Percentiles rank a stretch among this genome's conserved stretches.
Evolutionary conservation across 169 alveolate genomes (phyloP).

Genomic region (Theileria parva): DNA sequence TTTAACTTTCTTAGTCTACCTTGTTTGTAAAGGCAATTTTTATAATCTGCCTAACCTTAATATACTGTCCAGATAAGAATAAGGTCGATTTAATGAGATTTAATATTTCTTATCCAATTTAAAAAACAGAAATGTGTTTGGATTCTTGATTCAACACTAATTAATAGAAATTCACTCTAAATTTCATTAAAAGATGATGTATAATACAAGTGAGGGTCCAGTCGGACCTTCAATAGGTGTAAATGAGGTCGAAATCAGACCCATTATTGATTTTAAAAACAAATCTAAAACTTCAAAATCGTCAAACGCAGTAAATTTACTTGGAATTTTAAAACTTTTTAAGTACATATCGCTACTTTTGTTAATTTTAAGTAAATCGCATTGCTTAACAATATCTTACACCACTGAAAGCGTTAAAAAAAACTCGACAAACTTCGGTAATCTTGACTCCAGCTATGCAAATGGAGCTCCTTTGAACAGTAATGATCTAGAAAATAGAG

Average conservation of each 20-base stretch:
- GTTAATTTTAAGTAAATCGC: not conserved
- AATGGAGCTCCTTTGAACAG: not conserved
- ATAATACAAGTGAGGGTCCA: not conserved
- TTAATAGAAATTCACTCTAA: not conserved
- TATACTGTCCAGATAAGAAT: not conserved
- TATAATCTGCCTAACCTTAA: not conserved
- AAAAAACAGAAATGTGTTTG: not conserved
- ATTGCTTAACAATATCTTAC: not conserved
- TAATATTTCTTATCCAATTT: not conserved
- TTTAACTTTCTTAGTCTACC: not conserved
- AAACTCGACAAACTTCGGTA: not conserved
- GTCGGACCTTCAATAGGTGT: not conserved
- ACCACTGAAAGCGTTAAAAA: slow-evolving; percentile 1
- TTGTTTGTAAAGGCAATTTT: not conserved
- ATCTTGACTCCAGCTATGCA: not conserved
- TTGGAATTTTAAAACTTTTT: not conserved
- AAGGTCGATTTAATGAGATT: not conserved
- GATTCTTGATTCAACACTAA: not conserved
- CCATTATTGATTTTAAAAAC: not conserved
- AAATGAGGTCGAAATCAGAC: not conserved
- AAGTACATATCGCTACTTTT: not conserved
- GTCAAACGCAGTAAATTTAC: slow-evolving; percentile 3
- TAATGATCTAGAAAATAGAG: not conserved
- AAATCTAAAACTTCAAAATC: not conserved
- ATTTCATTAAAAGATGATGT: not conserved